Base-by-base conservation (phyloP, 192 early-diverging fungal genomes). In the Umbelopsis sp. region DNA sequence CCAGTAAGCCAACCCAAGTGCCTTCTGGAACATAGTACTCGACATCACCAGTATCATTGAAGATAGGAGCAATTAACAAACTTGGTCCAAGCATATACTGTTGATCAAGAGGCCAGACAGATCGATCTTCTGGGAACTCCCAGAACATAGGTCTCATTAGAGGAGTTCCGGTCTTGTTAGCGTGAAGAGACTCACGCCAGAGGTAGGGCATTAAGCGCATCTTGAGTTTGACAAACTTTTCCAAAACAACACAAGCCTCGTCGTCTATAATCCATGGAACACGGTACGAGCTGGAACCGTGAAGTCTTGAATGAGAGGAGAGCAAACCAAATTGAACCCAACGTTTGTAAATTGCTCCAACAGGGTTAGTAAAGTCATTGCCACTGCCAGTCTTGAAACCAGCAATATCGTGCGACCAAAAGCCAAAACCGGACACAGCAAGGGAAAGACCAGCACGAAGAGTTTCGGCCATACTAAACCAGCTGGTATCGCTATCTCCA, bases 61-160 rank as follows among this genome's bases (percentile, higher is more conserved):
- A 61, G 55, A 61, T 61, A n/a, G 55, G 55, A 16, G 55, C 55
- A 61, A 61, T 61, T 25, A 61, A 61, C 55, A 61, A 61, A 35
- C 55, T 61, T 33, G 55, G 55, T 2, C 55, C 55, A 37, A 61
- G 55, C 55, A 61, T 61, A 18, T 61, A 61, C 25, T 61, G 55
- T 4, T 61, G 55, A 30, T 61, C 55, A 61, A 61, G 55, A 6
- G 55, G 30, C 55, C 55, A 61, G 16, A 61, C 55, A 61, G 27
- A 35, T 0, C 55, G 55, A 66, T 95, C 91, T 4, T 86, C 70
- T 9, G 96, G 95, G 82, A 96, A 98, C 72, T 93, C 95, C 21
- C 83, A 81, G 79, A 94, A 87, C 91, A 99, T 91, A 7, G 97
- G 91, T 66, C 95, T 78, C 80, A 94, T 94, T 44, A 97, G 85